These are phyloP conservation scores for Penicillium mononematosum DNA, from an alignment of 495 filamentous ascomycete species.

Conservation along the genomic window DNA sequence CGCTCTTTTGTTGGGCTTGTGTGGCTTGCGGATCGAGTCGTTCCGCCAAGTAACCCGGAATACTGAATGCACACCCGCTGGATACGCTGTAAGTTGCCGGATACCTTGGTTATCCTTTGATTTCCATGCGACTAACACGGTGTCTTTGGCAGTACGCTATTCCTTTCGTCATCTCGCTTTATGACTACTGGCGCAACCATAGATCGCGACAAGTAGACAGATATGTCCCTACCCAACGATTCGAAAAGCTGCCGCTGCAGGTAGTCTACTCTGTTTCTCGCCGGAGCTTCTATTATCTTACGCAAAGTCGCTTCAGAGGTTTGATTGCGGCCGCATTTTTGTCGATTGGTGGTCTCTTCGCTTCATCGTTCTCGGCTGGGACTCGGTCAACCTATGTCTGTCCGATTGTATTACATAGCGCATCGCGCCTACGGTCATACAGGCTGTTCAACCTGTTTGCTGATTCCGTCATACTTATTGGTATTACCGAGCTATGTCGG, in stretches of 20 bases:
- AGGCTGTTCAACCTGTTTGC: constrained; percentile 30
- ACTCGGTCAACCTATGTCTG: constrained; percentile 50
- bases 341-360: constrained; percentile 29
- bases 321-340: constrained; percentile 38
- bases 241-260: constrained; percentile 20
- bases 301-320: constrained; percentile 32
- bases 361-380: constrained; percentile 27
- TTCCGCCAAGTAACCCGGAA: constrained; percentile 38
- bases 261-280: constrained; percentile 22
- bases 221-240: constrained; percentile 25
- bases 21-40: constrained; percentile 40
- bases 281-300: constrained; percentile 28
- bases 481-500: constrained; percentile 30
- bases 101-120: not conserved
- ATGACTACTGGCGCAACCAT: constrained; percentile 44
- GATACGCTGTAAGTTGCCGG: constrained; percentile 40
- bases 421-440: constrained; percentile 25
- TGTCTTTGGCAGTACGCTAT: constrained; percentile 30
- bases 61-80: constrained; percentile 41
- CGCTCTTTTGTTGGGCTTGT: constrained; percentile 26
- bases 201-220: constrained; percentile 23
- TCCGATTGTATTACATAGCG: constrained; percentile 31
- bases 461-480: constrained; percentile 39
- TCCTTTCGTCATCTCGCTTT: constrained; percentile 45
- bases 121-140: constrained; percentile 11